Evolutionary conservation across 179 eudicot species (phyloP).

Genomic region (Vitellaria paradoxa): DNA sequence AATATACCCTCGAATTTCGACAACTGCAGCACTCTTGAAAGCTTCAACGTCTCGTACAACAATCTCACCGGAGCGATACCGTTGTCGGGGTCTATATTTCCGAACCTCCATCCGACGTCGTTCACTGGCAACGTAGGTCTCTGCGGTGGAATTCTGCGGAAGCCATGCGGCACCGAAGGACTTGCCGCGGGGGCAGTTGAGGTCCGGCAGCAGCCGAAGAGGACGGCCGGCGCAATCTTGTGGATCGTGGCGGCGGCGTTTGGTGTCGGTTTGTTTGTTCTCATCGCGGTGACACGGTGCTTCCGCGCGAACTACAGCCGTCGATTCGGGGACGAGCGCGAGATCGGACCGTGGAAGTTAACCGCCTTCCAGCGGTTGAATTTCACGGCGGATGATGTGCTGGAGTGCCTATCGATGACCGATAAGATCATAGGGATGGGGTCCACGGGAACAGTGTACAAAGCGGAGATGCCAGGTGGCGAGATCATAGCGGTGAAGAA

Average conservation of each 20-base stretch:
- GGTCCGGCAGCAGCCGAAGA: slow-evolving; percentile 32
- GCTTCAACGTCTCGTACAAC: slow-evolving; percentile 81
- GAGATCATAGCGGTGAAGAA: slow-evolving; percentile 93
- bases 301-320: slow-evolving; percentile 45
- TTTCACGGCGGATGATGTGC: slow-evolving; percentile 80
- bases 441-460: slow-evolving; percentile 84
- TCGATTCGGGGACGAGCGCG: slow-evolving; percentile 28
- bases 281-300: slow-evolving; percentile 67
- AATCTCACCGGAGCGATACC: slow-evolving; percentile 71
- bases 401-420: slow-evolving; percentile 63
- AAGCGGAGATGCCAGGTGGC: slow-evolving; percentile 93
- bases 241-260: slow-evolving; percentile 86
- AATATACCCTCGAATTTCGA: slow-evolving; percentile 70
- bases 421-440: slow-evolving; percentile 89
- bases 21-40: slow-evolving; percentile 64
- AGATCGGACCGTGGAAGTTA: slow-evolving; percentile 72
- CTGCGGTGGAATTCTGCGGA: slow-evolving; percentile 57
- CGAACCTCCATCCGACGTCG: slow-evolving; percentile 76
- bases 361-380: slow-evolving; percentile 89
- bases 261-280: slow-evolving; percentile 61
- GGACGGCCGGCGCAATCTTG: slow-evolving; percentile 49
- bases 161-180: slow-evolving; percentile 41
- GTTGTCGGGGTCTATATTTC: slow-evolving; percentile 53
- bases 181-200: slow-evolving; percentile 26
- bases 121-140: slow-evolving; percentile 75